Evolutionary conservation across 1,284 basidiomycete species (phyloP), one percentile per base, ranked within the genome.

Genomic region (Anthracocystis panici-leucophaei): DNA sequence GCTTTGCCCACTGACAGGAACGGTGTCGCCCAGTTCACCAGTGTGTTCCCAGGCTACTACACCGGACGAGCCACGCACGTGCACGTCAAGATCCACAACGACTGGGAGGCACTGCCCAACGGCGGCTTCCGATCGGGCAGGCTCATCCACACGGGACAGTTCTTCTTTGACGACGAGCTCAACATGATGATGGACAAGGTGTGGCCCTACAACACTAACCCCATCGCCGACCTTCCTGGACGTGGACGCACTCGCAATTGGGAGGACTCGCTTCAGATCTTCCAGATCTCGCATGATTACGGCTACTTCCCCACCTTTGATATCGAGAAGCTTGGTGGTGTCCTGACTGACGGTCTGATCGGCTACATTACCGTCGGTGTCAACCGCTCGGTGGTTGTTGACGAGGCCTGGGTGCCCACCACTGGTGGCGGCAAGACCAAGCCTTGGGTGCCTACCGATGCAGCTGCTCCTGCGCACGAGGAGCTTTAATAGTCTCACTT

Each of bases 11-110:
- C 91, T 0, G 89, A 91, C 84, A 85, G 85, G 63, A 89, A 90
- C 71, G 91, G 91, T 23, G 89, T 92, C 18, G 89, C 88, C 0
- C 89, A 90, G 68, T 91, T 92, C 75, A 89, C 79, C 41, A 89
- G 89, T 21, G 90, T 92, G 76, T 91, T 90, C 86, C 91, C 91
- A 9, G 91, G 91, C 0, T 91, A 86, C 82, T 87, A 86, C 75
- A 81, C 80, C 77, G 87, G 55, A 77, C 85, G 52, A 87, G 89
- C 81, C 84, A 88, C 71, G 85, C 88, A 57, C 87, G 88, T 86
- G 72, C 67, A 83, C 63, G 70, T 80, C 41, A 82, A 85, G 61
- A 81, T 87, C 31, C 85, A 86, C 83, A 82, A 85, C 45, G 82
- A 86, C 52, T 87, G 85, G 85, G 75, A 79, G 16, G 80, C 81